Conservation (phyloP, 2,329 filamentous ascomycete genomes). For the Biscogniauxia marginata region DNA sequence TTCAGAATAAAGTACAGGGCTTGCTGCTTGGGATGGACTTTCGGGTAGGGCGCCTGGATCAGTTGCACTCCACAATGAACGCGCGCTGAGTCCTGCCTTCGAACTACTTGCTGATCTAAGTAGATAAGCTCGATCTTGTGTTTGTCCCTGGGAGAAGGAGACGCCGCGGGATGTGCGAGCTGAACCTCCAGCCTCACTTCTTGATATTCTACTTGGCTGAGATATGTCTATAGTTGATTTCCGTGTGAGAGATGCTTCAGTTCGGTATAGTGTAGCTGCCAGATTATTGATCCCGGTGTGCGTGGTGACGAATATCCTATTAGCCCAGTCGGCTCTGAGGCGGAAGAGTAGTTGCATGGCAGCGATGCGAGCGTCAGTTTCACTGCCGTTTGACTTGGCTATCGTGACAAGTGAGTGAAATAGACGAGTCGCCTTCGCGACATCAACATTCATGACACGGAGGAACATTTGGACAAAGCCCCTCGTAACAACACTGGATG, state of each 20-base stretch:
- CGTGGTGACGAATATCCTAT: constrained; percentile 69
- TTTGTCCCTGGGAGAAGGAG: constrained; percentile 49
- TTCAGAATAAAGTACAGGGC: constrained; percentile 50
- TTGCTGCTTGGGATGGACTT: constrained; percentile 43
- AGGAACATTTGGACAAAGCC: constrained; percentile 77
- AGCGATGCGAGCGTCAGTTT: constrained; percentile 68
- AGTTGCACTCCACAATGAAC: constrained; percentile 58
- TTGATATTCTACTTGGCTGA: constrained; percentile 42
- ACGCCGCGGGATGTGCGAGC: constrained; percentile 49
- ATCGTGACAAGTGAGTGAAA: constrained; percentile 66
- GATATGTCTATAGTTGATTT: constrained; percentile 53
- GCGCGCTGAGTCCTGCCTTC: constrained; percentile 33
- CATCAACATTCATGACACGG: constrained; percentile 65
- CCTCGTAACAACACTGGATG: constrained; percentile 68
- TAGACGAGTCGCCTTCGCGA: constrained; percentile 60
- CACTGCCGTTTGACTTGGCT: constrained; percentile 57
- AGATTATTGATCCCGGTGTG: constrained; percentile 72
- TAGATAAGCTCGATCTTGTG: constrained; percentile 42
- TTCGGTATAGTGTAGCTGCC: constrained; percentile 69
- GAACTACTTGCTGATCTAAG: constrained; percentile 43
- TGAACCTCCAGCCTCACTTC: constrained; percentile 42
- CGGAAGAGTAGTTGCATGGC: constrained; percentile 79
- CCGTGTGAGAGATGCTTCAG: constrained; percentile 50
- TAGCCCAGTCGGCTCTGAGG: constrained; percentile 76
- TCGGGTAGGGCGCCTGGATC: constrained; percentile 57